Evolutionary conservation across 169 alveolate species (phyloP), one percentile per base, ranked within the genome.

Genomic region (Perkinsus olseni): DNA sequence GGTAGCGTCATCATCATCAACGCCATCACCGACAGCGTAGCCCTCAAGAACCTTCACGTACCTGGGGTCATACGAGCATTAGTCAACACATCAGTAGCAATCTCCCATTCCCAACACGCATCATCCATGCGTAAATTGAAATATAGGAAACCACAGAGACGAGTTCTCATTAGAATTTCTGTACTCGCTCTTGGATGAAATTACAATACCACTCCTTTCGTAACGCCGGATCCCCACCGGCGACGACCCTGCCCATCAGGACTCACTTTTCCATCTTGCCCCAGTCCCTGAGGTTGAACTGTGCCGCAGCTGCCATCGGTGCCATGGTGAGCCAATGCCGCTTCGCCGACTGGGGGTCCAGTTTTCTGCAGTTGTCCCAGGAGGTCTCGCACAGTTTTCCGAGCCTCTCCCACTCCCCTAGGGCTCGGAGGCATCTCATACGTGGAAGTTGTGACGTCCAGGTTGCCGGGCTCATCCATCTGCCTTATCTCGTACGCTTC

Each of bases 401-500:
- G 91, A 91, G 38, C 74, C 94, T 34, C 34, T 91, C 92, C 92
- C 92, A 93, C 92, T 92, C 94, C 62, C 40, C 93, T 40, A 39
- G 92, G 38, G 93, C 91, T 39, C 38, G 93, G 45, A 37, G 93
- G 62, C 92, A 92, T 51, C 93, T 95, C 94, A 31, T 93, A 39
- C 31, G 94, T 92, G 92, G 95, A 91, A 74, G 91, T 36, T 62
- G 92, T 74, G 48, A 95, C 92, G 34, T 95, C 96, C 93, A 28
- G 94, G 94, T 38, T 91, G 91, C 45, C 94, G 94, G 82, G 95
- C 95, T 51, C 96, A 82, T 24, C 97, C 96, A 92, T 95, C 95
- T 93, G 92, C 38, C 94, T 48, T 36, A 74, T 38, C 91, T 93
- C 94, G 36, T 93, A 93, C 31, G 94, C 94, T 91, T 93, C 93